A percentile compares a stretch with the other conserved stretches of the same genome.
Evolutionary conservation across 108 stramenopile species (phyloP).

Genomic region (Cyclotella baltica): DNA sequence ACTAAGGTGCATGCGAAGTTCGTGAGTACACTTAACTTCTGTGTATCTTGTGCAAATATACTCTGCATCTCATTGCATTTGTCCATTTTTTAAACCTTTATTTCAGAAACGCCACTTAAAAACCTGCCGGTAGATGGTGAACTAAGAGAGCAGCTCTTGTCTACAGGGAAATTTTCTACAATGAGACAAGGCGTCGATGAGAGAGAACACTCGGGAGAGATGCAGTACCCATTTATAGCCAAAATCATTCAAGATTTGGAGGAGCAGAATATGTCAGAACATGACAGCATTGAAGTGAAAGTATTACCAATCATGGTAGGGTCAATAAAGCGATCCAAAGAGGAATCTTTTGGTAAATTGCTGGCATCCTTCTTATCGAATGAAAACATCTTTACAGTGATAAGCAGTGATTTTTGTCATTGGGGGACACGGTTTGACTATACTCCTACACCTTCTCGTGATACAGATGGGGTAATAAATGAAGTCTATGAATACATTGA

Average conservation of each 20-base stretch:
- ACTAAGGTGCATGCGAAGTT: slow-evolving; percentile 36
- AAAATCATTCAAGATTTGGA: slow-evolving; percentile 57
- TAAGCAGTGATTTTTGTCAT: slow-evolving; percentile 88
- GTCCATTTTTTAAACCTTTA: neutral
- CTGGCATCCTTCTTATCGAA: slow-evolving; percentile 68
- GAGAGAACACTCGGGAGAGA: slow-evolving; percentile 86
- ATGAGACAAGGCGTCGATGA: slow-evolving; percentile 78
- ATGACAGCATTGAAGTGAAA: slow-evolving; percentile 27
- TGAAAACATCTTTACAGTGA: slow-evolving; percentile 61
- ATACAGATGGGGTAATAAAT: slow-evolving; percentile 21
- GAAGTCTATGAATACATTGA: slow-evolving; percentile 65
- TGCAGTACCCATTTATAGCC: slow-evolving; percentile 89
- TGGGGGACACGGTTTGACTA: slow-evolving; percentile 55
- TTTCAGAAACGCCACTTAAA: slow-evolving; percentile 76
- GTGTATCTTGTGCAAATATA: neutral
- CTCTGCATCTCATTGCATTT: neutral
- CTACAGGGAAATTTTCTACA: slow-evolving; percentile 52
- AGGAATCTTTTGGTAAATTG: slow-evolving; percentile 64
- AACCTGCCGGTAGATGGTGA: slow-evolving; percentile 69
- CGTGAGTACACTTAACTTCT: slow-evolving; percentile 1
- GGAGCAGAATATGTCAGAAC: slow-evolving; percentile 24
- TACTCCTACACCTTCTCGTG: slow-evolving; percentile 37
- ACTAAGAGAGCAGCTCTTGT: slow-evolving; percentile 64
- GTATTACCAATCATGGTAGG: slow-evolving; percentile 90
- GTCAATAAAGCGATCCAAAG: slow-evolving; percentile 48